phyloP scores from a whole-genome alignment of 805 yeast species.

The Ogataea minuta region DNA sequence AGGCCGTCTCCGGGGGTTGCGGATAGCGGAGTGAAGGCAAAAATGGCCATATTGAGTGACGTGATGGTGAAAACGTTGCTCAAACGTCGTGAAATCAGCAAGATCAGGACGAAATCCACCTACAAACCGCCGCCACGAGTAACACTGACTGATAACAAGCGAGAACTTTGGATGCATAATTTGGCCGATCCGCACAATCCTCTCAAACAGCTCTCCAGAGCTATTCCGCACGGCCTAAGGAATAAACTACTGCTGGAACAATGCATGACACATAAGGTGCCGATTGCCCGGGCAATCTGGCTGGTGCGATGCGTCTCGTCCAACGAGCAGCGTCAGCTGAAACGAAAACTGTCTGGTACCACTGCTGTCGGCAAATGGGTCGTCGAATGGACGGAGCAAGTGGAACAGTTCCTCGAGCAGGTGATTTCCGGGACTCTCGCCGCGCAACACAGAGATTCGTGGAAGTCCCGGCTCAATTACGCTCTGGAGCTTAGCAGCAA shows the following conservation, averaged over 20 bases:
- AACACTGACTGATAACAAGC: conserved; percentile 81
- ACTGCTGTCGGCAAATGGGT: conserved; percentile 61
- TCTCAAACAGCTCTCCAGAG: conserved; percentile 63
- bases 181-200: conserved; percentile 68
- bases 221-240: conserved; percentile 88
- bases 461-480: conserved; percentile 57
- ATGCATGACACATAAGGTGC: conserved; percentile 63
- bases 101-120: conserved; percentile 47
- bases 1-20: conserved; percentile 16
- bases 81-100: conserved; percentile 44
- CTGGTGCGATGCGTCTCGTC: conserved; percentile 82
- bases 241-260: conserved; percentile 72
- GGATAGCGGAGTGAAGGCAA: conserved; percentile 18
- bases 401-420: conserved; percentile 57
- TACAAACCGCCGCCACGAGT: conserved; percentile 87
- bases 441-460: conserved; percentile 30
- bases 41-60: conserved; percentile 44
- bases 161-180: conserved; percentile 83
- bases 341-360: conserved; percentile 40
- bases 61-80: conserved; percentile 48
- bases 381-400: conserved; percentile 88
- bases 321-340: conserved; percentile 64
- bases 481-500: conserved; percentile 58
- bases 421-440: conserved; percentile 43
- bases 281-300: conserved; percentile 86